Evolutionary conservation across 1,284 basidiomycete species (phyloP).

Genomic region (Porogramme epimiltina): DNA sequence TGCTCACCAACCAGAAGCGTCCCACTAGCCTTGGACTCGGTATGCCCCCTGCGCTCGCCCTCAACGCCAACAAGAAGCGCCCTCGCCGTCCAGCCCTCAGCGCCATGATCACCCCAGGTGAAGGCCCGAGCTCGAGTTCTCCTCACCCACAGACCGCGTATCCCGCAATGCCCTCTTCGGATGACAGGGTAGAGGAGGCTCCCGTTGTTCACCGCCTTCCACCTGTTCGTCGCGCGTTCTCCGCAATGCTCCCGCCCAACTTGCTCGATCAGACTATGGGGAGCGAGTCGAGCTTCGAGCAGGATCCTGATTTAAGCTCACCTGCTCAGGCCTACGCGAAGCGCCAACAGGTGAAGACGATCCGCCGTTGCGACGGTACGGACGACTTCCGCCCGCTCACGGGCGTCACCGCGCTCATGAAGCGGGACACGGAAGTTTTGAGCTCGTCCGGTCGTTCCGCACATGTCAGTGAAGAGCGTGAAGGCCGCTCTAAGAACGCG

Average conservation of each 20-base stretch:
- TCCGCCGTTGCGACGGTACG: slow-evolving; percentile 75
- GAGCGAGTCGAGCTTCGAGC: slow-evolving; percentile 51
- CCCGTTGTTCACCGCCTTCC: slow-evolving; percentile 34
- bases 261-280: slow-evolving; percentile 47
- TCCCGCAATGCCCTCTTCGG: slow-evolving; percentile 14
- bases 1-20: slow-evolving; percentile 49
- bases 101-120: slow-evolving; percentile 54
- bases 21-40: slow-evolving; percentile 63
- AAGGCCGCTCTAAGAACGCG: slow-evolving; percentile 33
- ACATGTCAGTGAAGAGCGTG: slow-evolving; percentile 21
- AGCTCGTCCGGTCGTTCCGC: slow-evolving; percentile 46
- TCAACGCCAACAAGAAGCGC: slow-evolving; percentile 52
- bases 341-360: slow-evolving; percentile 71
- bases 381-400: slow-evolving; percentile 75
- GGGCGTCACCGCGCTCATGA: slow-evolving; percentile 53
- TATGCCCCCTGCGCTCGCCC: slow-evolving; percentile 46
- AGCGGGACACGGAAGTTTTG: slow-evolving; percentile 34
- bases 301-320: slow-evolving; percentile 67
- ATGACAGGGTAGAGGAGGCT: slow-evolving; percentile 18
- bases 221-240: slow-evolving; percentile 70
- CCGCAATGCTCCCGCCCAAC: slow-evolving; percentile 64
- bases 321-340: slow-evolving; percentile 78
- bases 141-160: slow-evolving; percentile 38
- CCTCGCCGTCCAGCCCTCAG: slow-evolving; percentile 67
- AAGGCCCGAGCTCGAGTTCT: slow-evolving; percentile 29